Evolutionary conservation across 2,329 filamentous ascomycete species (phyloP).

Genomic region (Thelonectria blattea): DNA sequence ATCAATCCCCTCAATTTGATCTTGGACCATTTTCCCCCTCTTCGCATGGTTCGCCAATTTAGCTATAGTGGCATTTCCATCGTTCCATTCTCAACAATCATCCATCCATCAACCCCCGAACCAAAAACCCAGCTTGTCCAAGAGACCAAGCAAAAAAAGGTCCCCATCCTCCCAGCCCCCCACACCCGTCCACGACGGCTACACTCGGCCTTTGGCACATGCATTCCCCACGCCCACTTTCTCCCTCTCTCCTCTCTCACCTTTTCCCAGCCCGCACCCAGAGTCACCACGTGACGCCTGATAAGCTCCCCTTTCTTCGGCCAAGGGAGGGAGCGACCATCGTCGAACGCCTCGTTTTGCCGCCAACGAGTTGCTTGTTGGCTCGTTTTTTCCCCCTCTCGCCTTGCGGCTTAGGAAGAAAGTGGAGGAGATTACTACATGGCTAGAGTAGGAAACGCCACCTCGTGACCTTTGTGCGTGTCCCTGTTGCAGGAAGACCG

Average conservation of each 20-base stretch:
- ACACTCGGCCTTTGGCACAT: conserved; percentile 31
- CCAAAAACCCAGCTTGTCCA: no score
- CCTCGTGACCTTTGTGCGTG: neutral
- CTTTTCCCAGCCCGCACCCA: neutral
- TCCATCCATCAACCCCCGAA: no score
- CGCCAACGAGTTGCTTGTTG: no score
- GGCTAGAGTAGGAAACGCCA: neutral
- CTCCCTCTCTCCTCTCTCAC: neutral
- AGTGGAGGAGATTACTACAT: neutral
- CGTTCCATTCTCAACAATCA: no score
- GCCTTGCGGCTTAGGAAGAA: neutral
- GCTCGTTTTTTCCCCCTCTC: no score
- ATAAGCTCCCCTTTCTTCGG: conserved; percentile 34
- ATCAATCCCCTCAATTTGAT: no score
- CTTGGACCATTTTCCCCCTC: no score
- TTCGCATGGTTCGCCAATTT: no score
- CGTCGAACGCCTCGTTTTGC: conserved; percentile 8
- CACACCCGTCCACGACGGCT: conserved; percentile 31
- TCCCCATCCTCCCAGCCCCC: conserved; percentile 9
- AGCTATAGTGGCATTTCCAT: no score
- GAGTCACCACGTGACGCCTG: conserved; percentile 35
- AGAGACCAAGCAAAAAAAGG: neutral
- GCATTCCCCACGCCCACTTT: conserved; percentile 5
- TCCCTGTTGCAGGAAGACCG: neutral
- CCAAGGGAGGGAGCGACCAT: neutral